phyloP scores from a whole-genome alignment of 345 rosid genomes.

The Eucalyptus cladocalyx region DNA sequence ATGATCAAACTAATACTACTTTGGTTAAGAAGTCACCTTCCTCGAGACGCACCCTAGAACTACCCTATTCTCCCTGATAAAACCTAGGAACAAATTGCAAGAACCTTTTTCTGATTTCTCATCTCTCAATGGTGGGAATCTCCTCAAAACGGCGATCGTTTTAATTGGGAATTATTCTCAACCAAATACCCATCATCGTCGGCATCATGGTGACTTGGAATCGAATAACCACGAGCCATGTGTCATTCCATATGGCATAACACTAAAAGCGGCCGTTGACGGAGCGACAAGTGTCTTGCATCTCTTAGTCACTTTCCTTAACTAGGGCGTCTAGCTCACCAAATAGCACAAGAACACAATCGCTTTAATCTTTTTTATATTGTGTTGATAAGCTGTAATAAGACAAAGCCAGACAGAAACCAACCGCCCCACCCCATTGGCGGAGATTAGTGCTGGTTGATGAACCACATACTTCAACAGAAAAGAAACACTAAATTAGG shows the following conservation, averaged over 20 bases:
- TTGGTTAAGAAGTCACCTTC: not conserved
- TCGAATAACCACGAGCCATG: slow-evolving; percentile 17
- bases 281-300: not conserved
- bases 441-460: not conserved
- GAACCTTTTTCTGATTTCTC: not conserved
- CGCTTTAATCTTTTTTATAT: not conserved
- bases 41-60: not conserved
- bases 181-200: slow-evolving; percentile 3
- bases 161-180: not conserved
- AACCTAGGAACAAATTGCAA: not conserved
- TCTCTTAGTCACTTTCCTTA: not conserved
- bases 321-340: not conserved
- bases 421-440: slow-evolving; percentile 4
- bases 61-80: not conserved
- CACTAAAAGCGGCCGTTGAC: not conserved
- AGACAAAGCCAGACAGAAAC: not conserved
- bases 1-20: not conserved
- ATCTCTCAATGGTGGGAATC: slow-evolving; percentile 5
- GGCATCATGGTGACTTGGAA: slow-evolving; percentile 1
- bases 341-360: not conserved
- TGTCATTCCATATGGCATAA: not conserved
- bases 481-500: not conserved
- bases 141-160: not conserved
- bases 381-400: not conserved
- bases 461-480: not conserved